Conservation (phyloP, 2,329 filamentous ascomycete species). For the Fulvia fulva region DNA sequence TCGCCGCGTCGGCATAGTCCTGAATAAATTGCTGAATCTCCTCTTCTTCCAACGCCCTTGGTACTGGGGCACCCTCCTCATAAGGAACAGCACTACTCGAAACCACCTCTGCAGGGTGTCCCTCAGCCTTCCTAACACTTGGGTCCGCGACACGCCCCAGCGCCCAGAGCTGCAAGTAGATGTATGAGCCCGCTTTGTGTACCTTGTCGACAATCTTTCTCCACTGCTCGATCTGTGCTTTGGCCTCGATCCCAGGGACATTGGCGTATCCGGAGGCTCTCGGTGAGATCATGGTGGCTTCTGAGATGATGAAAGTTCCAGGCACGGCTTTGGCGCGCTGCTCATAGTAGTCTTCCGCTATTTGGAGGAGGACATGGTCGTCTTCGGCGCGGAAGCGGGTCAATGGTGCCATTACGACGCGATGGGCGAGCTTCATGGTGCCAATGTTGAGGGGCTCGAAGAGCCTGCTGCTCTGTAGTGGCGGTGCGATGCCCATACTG, state of each 20-base stretch:
- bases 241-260: constrained; percentile 29
- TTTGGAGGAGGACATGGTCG: constrained; percentile 40
- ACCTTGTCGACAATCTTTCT: constrained; percentile 49
- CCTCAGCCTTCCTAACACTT: constrained; percentile 17
- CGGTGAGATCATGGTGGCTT: constrained; percentile 33
- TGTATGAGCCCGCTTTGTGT: constrained; percentile 48
- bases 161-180: constrained; percentile 45
- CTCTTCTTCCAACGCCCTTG: constrained; percentile 37
- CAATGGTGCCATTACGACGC: constrained; percentile 53
- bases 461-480: constrained; percentile 26
- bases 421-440: constrained; percentile 38
- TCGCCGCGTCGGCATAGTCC: constrained; percentile 45
- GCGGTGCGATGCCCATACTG: constrained; percentile 11
- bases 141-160: constrained; percentile 46
- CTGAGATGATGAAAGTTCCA: constrained; percentile 31
- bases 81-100: constrained; percentile 28
- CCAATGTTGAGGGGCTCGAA: constrained; percentile 42
- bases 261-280: constrained; percentile 25
- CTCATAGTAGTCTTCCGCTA: constrained; percentile 36
- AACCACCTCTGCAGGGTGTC: constrained; percentile 26
- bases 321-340: constrained; percentile 28
- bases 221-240: constrained; percentile 46
- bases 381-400: constrained; percentile 47
- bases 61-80: constrained; percentile 19
- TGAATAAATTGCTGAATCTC: constrained; percentile 43